These are phyloP conservation scores for Cavenderia fasciculata DNA, from an alignment of 78 protist genomes.

Conservation along the genomic window DNA sequence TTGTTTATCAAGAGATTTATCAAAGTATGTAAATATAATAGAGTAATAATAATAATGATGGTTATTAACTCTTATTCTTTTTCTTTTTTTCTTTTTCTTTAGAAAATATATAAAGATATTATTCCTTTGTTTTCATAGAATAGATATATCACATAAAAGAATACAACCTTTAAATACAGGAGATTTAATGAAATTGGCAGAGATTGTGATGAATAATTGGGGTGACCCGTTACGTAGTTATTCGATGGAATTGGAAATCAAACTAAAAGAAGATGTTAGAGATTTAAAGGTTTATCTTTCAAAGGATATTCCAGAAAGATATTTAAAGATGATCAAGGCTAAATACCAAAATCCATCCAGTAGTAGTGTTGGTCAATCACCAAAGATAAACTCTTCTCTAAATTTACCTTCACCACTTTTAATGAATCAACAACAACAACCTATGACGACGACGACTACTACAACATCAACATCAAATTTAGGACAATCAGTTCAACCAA, in stretches of 20 bases:
- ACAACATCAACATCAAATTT: neutral
- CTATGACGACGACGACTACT: neutral
- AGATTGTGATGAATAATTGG: conserved; percentile 59
- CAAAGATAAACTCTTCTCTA: conserved; percentile 6
- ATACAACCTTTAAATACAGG: conserved; percentile 13
- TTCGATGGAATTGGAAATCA: conserved; percentile 42
- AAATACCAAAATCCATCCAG: conserved; percentile 24
- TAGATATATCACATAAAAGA: conserved; percentile 54
- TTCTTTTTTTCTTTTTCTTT: neutral
- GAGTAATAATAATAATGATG: neutral
- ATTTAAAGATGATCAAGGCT: conserved; percentile 22
- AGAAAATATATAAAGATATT: conserved; percentile 50
- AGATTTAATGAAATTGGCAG: conserved; percentile 38
- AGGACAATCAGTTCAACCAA: neutral
- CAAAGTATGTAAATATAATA: conserved; percentile 20
- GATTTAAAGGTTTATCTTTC: conserved; percentile 51
- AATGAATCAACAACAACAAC: conserved; percentile 17
- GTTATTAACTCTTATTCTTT: neutral
- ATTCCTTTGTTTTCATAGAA: conserved; percentile 70
- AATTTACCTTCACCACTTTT: neutral
- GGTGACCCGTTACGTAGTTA: conserved; percentile 42
- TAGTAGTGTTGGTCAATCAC: neutral
- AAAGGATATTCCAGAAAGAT: conserved; percentile 38
- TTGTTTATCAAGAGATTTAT: conserved; percentile 34
- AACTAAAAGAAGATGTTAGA: conserved; percentile 67